Conservation (phyloP, 129 eudicot genomes). For the Lactuca saligna region DNA sequence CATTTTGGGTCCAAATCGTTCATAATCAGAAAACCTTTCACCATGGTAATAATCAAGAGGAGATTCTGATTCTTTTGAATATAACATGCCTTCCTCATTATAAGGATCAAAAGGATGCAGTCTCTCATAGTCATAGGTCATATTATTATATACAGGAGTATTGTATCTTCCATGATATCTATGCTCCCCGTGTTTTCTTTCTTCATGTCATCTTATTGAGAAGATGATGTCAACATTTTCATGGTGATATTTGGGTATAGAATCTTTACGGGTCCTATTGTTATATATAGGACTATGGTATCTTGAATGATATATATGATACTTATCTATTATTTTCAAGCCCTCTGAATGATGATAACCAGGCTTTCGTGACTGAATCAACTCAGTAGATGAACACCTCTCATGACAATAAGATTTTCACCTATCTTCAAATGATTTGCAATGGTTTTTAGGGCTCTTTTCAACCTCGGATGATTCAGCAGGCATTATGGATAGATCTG, state of each 20-base stretch:
- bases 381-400: not conserved
- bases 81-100: slow-evolving; percentile 32
- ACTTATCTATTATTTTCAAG: not conserved
- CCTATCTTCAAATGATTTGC: slow-evolving; percentile 19
- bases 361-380: not conserved
- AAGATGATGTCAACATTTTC: slow-evolving; percentile 28
- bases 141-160: slow-evolving; percentile 22
- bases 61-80: slow-evolving; percentile 25
- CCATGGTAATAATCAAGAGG: slow-evolving; percentile 17
- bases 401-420: not conserved
- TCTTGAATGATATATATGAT: slow-evolving; percentile 37
- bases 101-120: slow-evolving; percentile 33
- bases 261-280: slow-evolving; percentile 9
- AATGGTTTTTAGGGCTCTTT: slow-evolving; percentile 34
- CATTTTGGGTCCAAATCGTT: slow-evolving; percentile 28
- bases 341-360: not conserved
- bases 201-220: slow-evolving; percentile 14
- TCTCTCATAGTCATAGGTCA: slow-evolving; percentile 27
- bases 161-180: slow-evolving; percentile 33
- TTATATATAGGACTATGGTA: slow-evolving; percentile 24
- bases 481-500: slow-evolving; percentile 27
- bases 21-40: slow-evolving; percentile 28
- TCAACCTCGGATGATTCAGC: slow-evolving; percentile 28
- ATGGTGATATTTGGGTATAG: slow-evolving; percentile 15
- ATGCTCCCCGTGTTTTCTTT: slow-evolving; percentile 16